Base-by-base conservation (phyloP, 2,329 filamentous ascomycete species). In the Microsporum canis region DNA sequence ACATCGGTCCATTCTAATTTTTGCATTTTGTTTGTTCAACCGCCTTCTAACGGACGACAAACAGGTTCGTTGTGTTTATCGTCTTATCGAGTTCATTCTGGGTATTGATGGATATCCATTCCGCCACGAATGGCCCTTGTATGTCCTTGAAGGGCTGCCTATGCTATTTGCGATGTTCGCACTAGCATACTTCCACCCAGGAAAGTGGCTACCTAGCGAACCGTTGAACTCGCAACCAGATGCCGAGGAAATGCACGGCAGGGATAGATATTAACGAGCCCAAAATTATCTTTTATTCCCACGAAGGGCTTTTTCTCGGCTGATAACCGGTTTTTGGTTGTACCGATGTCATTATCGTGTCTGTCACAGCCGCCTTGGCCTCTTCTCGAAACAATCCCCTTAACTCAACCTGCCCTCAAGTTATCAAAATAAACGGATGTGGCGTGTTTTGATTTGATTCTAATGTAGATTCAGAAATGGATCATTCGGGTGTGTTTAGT, bases 81-180 rank as follows among this genome's bases (percentile, higher is more conserved):
- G 80, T n/a, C 75, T 79, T 3, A 73, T 79, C 56, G 80, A 83
- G 64, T 82, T 82, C 62, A 76, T 77, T 0, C 73, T 80, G 39
- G 80, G 80, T 0, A 78, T 77, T n/a, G 69, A 79, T 5, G 74
- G 76, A 14, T 82, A 82, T 64, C 70, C 78, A 0, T 79, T 80
- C 65, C 72, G 67, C 3, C 76, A 79, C 27, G 80, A 82, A 63
- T 82, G 80, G 77, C 76, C 78, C 33, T 78, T 82, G 61, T 82
- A 79, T 72, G 73, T 76, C 1, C 77, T 82, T 12, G 80, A 82
- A 62, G 74, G 77, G 0, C 62, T 79, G 5, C 79, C 80, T 0
- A 68, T 65, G 67, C 58, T 71, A 69, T 76, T 64, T 38, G 60
- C 60, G 12, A 58, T 64, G 17, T 58, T 39, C 27, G 55, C 56